Conservation (phyloP, 1,284 basidiomycete species). For the Papiliotrema nemorosa region DNA sequence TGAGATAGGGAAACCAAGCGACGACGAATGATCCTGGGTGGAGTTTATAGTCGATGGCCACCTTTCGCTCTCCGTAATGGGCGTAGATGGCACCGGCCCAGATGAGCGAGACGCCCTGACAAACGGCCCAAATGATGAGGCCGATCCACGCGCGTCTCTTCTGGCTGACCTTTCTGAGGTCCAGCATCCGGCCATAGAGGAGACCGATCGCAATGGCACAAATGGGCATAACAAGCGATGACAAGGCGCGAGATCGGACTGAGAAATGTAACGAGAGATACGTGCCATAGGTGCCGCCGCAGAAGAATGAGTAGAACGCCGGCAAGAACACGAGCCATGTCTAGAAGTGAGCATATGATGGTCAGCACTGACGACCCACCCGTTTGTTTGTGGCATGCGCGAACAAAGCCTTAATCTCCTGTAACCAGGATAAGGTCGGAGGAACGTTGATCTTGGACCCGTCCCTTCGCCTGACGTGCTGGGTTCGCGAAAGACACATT, state of each 20-base stretch:
- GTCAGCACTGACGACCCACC: constrained; percentile 8
- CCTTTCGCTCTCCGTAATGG: too few species aligned
- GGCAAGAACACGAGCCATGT: constrained; percentile 26
- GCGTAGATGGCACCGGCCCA: too few species aligned
- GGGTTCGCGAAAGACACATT: constrained; percentile 20
- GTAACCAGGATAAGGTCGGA: constrained; percentile 14
- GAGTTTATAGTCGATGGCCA: neutral
- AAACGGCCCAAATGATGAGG: constrained; percentile 21
- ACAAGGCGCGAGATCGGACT: constrained; percentile 33
- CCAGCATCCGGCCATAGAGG: constrained; percentile 23
- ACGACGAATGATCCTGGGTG: constrained; percentile 13
- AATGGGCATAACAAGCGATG: constrained; percentile 28
- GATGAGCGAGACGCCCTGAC: constrained; percentile 23
- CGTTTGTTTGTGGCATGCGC: constrained; percentile 14
- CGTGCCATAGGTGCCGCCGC: constrained; percentile 24
- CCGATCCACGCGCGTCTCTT: constrained; percentile 17
- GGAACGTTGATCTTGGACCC: constrained; percentile 24
- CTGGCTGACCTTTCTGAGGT: constrained; percentile 18
- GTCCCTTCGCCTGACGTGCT: constrained; percentile 26
- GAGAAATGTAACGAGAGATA: constrained; percentile 34
- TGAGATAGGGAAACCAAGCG: constrained; percentile 19
- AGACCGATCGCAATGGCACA: constrained; percentile 13
- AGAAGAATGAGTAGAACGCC: constrained; percentile 32
- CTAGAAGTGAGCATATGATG: constrained; percentile 1
- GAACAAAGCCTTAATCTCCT: constrained; percentile 18